Evolutionary conservation across 2,329 filamentous ascomycete genomes (phyloP).

Genomic region (Pseudocercospora musae): DNA sequence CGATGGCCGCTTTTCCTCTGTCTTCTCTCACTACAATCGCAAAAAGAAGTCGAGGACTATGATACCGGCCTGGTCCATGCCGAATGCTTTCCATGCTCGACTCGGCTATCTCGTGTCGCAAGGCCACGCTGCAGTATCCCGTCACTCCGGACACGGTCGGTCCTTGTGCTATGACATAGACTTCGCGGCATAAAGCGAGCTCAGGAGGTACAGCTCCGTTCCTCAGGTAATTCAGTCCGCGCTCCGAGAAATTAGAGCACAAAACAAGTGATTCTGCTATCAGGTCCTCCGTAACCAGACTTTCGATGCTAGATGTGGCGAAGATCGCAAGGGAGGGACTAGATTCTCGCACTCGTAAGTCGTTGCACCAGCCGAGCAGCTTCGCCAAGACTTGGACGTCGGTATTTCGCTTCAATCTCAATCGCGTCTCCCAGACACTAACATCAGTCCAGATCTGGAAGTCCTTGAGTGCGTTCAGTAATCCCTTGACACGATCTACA

Average conservation of each 20-base stretch:
- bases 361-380: no score
- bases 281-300: no score
- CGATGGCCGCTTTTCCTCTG: no score
- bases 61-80: neutral
- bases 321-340: no score
- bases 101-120: neutral
- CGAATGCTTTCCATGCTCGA: neutral
- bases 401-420: neutral
- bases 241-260: no score
- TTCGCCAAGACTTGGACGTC: neutral
- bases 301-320: no score
- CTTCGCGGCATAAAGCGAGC: neutral
- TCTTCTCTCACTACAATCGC: neutral
- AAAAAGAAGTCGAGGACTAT: no score
- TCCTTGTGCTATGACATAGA: neutral
- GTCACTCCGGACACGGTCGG: neutral
- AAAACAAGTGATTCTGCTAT: no score
- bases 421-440: neutral
- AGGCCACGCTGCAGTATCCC: neutral
- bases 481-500: no score
- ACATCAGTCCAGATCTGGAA: neutral
- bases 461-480: neutral
- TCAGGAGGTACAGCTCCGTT: neutral
- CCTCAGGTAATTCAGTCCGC: neutral
- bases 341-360: no score